These are phyloP conservation scores for Dichotomocladium elegans DNA, from an alignment of 371 early-diverging fungal genomes.

Conservation along the genomic window DNA sequence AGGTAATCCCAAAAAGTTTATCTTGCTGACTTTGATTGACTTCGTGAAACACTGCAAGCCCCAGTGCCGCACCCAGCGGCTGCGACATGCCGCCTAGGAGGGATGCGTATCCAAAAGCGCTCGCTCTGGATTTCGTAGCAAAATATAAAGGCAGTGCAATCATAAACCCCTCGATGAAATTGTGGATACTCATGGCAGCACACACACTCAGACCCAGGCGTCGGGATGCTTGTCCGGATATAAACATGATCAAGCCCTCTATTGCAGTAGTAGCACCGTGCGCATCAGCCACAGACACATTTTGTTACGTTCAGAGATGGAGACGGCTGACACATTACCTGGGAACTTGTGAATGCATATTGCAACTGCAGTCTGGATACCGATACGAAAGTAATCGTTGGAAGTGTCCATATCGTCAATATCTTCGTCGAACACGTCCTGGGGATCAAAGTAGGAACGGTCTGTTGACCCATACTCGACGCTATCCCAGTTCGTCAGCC, in stretches of 20 bases:
- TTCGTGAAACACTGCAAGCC: constrained; percentile 40
- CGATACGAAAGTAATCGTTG: constrained; percentile 36
- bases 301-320: not conserved
- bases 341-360: constrained; percentile 80
- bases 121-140: constrained; percentile 54
- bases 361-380: constrained; percentile 76
- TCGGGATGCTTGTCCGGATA: constrained; percentile 62
- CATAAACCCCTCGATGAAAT: constrained; percentile 78
- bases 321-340: constrained; percentile 24
- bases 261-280: no score
- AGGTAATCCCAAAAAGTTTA: constrained; percentile 47
- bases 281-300: not conserved
- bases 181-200: constrained; percentile 74
- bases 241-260: constrained; percentile 78
- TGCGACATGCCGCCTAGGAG: constrained; percentile 67
- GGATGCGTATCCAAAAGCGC: constrained; percentile 63
- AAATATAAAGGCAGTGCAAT: constrained; percentile 73
- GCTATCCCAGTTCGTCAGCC: not conserved
- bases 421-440: constrained; percentile 9
- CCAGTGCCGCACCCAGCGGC: constrained; percentile 61
- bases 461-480: not conserved
- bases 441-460: constrained; percentile 6
- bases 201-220: constrained; percentile 69
- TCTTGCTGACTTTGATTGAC: constrained; percentile 39
- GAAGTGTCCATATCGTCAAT: no score